Evolutionary conservation across 164 flowering plant genomes (phyloP).

Genomic region (Piper betle): DNA sequence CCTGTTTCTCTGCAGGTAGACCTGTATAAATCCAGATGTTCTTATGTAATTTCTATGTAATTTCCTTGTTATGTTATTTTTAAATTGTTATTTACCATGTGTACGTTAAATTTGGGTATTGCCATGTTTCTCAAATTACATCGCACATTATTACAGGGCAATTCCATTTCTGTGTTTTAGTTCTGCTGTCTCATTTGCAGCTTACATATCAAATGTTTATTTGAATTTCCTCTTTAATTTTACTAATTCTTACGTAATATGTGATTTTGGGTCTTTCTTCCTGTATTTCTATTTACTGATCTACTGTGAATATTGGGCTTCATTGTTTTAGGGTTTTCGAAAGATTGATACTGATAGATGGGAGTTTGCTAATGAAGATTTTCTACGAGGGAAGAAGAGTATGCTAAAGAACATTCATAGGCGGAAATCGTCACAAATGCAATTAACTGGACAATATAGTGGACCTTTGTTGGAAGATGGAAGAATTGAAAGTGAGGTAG

Average conservation of each 20-base stretch:
- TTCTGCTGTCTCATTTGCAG: no score
- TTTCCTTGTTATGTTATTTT: background rate
- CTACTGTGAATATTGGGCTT: background rate
- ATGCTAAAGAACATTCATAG: conserved; percentile 71
- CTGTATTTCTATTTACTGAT: background rate
- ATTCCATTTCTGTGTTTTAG: no score
- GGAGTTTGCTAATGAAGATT: conserved; percentile 80
- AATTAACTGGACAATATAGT: conserved; percentile 17
- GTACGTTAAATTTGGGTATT: background rate
- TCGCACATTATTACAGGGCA: no score
- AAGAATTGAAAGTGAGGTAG: conserved; percentile 37
- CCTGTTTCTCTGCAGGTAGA: background rate
- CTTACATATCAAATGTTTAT: no score
- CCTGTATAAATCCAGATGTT: no score
- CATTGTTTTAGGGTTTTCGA: conserved; percentile 66
- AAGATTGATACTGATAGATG: conserved; percentile 74
- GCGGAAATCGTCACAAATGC: conserved; percentile 54
- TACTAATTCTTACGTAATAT: no score
- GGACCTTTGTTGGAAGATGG: conserved; percentile 24
- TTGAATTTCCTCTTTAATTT: no score
- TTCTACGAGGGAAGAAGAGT: conserved; percentile 51
- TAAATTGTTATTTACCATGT: background rate
- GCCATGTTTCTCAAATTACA: no score
- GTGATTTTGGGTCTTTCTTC: background rate
- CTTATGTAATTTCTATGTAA: background rate